Conservation (phyloP, 352 stramenopile species). For the Globisporangium orthogonon region DNA sequence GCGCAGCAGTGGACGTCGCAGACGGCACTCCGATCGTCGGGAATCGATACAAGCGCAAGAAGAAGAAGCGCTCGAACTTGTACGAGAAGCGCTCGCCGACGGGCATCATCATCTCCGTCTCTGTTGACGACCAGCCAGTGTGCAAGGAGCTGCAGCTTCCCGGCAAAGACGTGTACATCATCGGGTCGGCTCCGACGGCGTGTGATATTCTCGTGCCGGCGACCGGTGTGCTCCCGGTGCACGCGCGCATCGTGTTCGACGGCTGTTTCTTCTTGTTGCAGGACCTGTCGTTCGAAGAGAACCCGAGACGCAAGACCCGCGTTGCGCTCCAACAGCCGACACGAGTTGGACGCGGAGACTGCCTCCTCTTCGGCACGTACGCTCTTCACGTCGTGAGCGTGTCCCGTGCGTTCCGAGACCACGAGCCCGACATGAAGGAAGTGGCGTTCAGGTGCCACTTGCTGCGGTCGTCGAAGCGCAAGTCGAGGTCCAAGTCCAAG, state of each 20-base stretch:
- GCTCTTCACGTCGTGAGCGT: conserved; percentile 40
- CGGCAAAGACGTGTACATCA: conserved; percentile 31
- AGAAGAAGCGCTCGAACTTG: conserved; percentile 9
- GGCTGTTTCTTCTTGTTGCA: conserved; percentile 61
- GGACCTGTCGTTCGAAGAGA: conserved; percentile 64
- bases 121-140: conserved; percentile 11
- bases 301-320: conserved; percentile 43
- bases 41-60: conserved; percentile 43
- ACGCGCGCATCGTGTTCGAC: conserved; percentile 60
- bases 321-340: conserved; percentile 40
- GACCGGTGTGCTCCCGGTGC: conserved; percentile 39
- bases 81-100: conserved; percentile 10
- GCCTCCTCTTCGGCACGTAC: conserved; percentile 50
- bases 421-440: conserved; percentile 57
- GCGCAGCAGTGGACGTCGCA: conserved; percentile 14
- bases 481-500: conserved; percentile 30
- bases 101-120: conserved; percentile 8
- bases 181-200: conserved; percentile 36
- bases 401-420: conserved; percentile 39
- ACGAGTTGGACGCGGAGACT: conserved; percentile 48
- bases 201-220: conserved; percentile 50
- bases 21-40: conserved; percentile 33
- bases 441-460: conserved; percentile 58
- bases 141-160: conserved; percentile 18
- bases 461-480: conserved; percentile 55